Evolutionary conservation across 1,284 basidiomycete genomes (phyloP), one percentile per base, ranked within the genome.

Genomic region (Sanghuangporus sanghuang): DNA sequence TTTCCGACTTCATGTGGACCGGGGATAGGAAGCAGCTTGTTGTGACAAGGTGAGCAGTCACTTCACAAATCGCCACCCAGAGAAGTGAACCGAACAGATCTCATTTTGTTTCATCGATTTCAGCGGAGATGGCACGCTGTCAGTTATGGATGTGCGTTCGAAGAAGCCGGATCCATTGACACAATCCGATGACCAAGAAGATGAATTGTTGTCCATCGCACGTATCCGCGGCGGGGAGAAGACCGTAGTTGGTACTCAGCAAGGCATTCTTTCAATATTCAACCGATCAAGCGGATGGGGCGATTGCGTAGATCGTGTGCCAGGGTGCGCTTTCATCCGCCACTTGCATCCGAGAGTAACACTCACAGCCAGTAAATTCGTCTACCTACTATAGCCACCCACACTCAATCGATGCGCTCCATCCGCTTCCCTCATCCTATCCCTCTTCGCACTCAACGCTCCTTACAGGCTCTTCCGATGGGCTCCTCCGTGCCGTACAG

Each of bases 101-200:
- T 42, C 6, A 40, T 27, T 39, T 21, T 18, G 16, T 57, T 36
- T 62, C 71, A 95, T 95, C 66, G 95, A 93, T 57, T 36, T 62
- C 71, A 95, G 95, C 66, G 95, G 93, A 50, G 96, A 98, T 73
- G 95, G 95, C 0, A 92, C 92, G 21, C 78, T 98, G 50, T 93
- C 91, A 7, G 92, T 95, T 38, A 89, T 97, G 71, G 96, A 98
- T 70, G 84, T 92, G 46, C 85, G 90, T 67, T 88, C 86, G 40
- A 94, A 86, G 71, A 93, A 88, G 72, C 70, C 81, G 9, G 82
- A 86, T 61, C 92, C 92, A 1, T 75, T 90, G 64, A 86, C 88
- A 0, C 88, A 93, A 58, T 93, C 91, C 16, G 94, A 96, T 71
- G 93, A 98, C 76, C 96, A 98, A 74, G 96, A 98, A 73, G 96